phyloP scores from a whole-genome alignment of 331 rosid genomes.

The Malus hybrid region DNA sequence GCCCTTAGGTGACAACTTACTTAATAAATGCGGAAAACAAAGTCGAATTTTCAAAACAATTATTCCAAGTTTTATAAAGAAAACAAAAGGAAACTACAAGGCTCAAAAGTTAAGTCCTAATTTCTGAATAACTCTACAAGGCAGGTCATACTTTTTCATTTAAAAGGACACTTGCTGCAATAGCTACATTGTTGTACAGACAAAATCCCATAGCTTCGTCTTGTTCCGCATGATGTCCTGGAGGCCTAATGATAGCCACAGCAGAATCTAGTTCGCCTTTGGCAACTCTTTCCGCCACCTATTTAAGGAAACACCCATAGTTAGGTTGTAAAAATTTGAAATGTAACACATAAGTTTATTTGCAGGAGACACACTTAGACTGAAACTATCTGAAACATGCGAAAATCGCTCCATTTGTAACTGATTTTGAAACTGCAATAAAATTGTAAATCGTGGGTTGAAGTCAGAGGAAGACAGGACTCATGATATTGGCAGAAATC shows the following conservation, averaged over 20 bases:
- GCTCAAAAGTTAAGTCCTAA: not conserved
- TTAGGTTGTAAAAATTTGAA: slow-evolving; percentile 11
- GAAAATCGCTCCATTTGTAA: not conserved
- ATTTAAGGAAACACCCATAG: slow-evolving; percentile 12
- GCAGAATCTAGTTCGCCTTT: slow-evolving; percentile 73
- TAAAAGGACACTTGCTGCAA: slow-evolving; percentile 63
- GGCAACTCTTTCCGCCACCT: slow-evolving; percentile 76
- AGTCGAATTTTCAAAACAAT: not conserved
- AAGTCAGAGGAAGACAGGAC: not conserved
- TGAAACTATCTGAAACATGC: not conserved
- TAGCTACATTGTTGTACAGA: slow-evolving; percentile 83
- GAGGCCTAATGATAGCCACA: slow-evolving; percentile 89
- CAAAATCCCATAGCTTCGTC: slow-evolving; percentile 93
- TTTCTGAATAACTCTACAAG: slow-evolving; percentile 2
- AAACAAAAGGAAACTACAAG: not conserved
- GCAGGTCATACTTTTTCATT: slow-evolving; percentile 54
- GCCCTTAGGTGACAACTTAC: slow-evolving; percentile 9
- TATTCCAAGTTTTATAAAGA: not conserved
- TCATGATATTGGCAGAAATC: not conserved
- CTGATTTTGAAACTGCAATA: not conserved
- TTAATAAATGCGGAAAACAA: not conserved
- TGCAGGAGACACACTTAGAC: not conserved
- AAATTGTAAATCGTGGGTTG: not conserved
- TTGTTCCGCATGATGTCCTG: slow-evolving; percentile 95
- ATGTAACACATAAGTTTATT: not conserved